phyloP scores from a whole-genome alignment of 257 asterid species.

The Solanum piurae region DNA sequence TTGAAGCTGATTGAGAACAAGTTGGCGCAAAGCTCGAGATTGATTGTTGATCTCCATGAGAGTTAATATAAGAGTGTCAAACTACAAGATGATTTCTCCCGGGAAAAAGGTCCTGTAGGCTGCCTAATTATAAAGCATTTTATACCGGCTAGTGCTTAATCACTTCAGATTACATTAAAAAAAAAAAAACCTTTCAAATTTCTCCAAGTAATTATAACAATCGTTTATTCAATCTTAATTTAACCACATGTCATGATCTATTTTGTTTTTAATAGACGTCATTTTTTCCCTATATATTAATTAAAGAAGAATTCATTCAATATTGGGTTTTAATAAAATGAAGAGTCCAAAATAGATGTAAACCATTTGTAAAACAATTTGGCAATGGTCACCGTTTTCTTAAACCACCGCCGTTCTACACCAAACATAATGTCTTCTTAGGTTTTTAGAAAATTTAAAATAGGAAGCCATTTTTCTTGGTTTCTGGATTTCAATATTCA shows the following conservation, averaged over 20 bases:
- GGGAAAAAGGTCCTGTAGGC: background rate
- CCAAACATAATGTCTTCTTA: background rate
- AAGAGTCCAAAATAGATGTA: background rate
- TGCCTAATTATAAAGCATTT: fast-evolving
- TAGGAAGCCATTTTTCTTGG: background rate
- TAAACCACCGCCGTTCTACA: background rate
- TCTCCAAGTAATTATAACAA: no score
- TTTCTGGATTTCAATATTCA: no score
- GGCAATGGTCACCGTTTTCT: no score
- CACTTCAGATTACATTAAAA: no score
- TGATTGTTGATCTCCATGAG: no score
- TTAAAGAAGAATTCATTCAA: background rate
- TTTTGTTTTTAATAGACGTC: background rate
- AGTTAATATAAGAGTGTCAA: no score
- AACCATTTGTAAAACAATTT: background rate
- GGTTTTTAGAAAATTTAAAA: no score
- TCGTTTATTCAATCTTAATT: no score
- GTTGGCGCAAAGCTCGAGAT: background rate
- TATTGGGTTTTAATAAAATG: background rate
- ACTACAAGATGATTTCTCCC: no score
- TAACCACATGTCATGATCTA: no score
- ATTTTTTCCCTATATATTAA: background rate
- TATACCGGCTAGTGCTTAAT: no score
- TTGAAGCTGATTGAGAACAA: background rate
- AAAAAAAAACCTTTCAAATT: no score